Percentiles rank a stretch among this genome's conserved stretches.
These are phyloP conservation scores for Termitomyces titanicus DNA, from an alignment of 768 basidiomycete species.

Conservation along the genomic window DNA sequence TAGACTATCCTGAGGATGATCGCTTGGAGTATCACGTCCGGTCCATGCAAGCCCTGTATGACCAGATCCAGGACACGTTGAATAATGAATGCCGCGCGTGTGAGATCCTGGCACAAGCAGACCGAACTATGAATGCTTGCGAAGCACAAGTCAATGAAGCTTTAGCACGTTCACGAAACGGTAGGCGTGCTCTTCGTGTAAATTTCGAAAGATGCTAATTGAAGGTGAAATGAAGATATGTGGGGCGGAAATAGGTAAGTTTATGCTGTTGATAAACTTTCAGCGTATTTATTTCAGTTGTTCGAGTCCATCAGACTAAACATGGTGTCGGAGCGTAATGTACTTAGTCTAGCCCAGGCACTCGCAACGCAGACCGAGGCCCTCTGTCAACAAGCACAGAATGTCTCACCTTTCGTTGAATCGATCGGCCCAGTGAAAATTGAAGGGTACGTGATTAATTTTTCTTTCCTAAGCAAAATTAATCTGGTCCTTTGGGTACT, in stretches of 20 bases:
- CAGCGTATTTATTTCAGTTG: not conserved
- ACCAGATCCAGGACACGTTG: conserved; percentile 30
- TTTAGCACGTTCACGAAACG: conserved; percentile 36
- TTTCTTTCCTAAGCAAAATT: not conserved
- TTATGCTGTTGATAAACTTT: not conserved
- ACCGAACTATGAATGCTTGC: conserved; percentile 29
- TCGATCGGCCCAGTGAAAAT: conserved; percentile 34
- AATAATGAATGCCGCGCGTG: conserved; percentile 38
- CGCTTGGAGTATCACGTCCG: conserved; percentile 35
- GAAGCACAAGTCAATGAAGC: conserved; percentile 32
- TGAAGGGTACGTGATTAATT: conserved; percentile 27
- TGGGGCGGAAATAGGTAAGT: conserved; percentile 37
- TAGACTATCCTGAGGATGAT: conserved; percentile 45
- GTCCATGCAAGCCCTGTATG: conserved; percentile 27
- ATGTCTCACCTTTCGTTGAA: conserved; percentile 31
- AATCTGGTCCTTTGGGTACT: not conserved
- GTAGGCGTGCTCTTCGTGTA: conserved; percentile 18
- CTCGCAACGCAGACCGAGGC: conserved; percentile 30
- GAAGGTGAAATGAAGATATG: conserved; percentile 27
- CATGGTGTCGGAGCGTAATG: conserved; percentile 41
- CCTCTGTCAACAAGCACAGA: conserved; percentile 35
- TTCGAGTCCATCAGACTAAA: conserved; percentile 25
- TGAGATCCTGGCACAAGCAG: conserved; percentile 35
- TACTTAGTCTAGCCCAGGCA: conserved; percentile 31
- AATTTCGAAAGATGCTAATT: not conserved